phyloP scores from a whole-genome alignment of 345 rosid genomes.

The Gossypium stocksii region DNA sequence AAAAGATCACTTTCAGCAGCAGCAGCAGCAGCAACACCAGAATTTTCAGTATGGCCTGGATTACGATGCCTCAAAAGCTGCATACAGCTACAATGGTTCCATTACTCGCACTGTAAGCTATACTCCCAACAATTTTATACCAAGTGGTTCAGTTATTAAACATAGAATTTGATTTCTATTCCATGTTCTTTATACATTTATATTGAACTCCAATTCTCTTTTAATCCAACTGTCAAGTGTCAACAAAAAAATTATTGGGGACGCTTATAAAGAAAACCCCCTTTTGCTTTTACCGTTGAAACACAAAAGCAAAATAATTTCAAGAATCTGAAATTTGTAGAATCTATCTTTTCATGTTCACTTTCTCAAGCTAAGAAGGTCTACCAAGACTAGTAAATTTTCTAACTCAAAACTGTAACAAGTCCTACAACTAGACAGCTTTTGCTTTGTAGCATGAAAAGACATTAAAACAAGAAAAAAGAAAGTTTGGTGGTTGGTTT shows the following conservation, averaged over 20 bases:
- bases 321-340: no score
- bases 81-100: conserved; percentile 45
- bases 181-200: no score
- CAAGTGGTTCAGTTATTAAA: no score
- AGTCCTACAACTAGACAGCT: background rate
- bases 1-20: conserved; percentile 40
- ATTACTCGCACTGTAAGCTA: conserved; percentile 50
- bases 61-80: conserved; percentile 41
- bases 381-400: background rate
- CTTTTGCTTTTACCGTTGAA: no score
- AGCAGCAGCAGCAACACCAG: conserved; percentile 33
- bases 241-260: no score
- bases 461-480: no score
- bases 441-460: background rate
- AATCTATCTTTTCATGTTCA: background rate
- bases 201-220: no score
- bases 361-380: conserved; percentile 7
- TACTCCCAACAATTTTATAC: no score
- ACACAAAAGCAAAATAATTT: no score
- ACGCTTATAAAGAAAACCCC: no score
- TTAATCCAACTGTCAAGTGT: no score
- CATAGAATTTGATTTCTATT: no score
- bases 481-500: background rate
- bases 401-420: background rate
- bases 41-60: conserved; percentile 47